These are phyloP conservation scores for Chaetomiaceae sp. DNA, from an alignment of 2,329 filamentous ascomycete species.

Conservation along the genomic window DNA sequence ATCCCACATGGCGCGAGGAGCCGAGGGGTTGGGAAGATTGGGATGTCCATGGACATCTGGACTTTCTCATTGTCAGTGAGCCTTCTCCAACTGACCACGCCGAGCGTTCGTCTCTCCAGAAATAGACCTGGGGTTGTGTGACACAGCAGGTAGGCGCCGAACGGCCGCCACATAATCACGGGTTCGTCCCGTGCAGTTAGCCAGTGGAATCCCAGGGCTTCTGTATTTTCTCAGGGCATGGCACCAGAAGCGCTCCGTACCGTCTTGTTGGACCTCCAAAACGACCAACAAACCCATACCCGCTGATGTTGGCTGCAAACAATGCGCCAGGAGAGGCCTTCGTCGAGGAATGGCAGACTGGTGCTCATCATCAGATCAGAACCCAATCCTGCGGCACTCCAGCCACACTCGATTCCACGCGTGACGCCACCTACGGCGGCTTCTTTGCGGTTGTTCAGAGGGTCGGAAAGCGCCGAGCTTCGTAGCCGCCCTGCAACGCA, in stretches of 20 bases:
- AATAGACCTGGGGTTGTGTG: constrained; percentile 3
- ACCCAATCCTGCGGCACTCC: not conserved
- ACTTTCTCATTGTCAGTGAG: too few relatives aligned
- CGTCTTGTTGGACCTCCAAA: too few relatives aligned
- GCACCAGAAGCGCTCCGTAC: too few relatives aligned
- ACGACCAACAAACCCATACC: too few relatives aligned
- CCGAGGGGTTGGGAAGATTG: constrained; percentile 12
- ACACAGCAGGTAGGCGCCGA: not conserved
- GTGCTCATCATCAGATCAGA: not conserved
- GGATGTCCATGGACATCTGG: not conserved
- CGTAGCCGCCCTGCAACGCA: constrained; percentile 41
- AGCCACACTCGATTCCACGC: not conserved
- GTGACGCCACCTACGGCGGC: not conserved
- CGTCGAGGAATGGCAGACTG: not conserved
- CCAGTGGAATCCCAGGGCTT: too few relatives aligned
- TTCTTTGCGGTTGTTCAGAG: not conserved
- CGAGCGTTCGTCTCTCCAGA: not conserved
- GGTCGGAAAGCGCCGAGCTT: not conserved
- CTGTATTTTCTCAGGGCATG: too few relatives aligned
- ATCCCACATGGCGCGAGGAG: constrained; percentile 13
- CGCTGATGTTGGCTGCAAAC: not conserved
- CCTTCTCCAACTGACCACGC: not conserved
- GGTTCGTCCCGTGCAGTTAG: not conserved
- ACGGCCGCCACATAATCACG: constrained; percentile 18
- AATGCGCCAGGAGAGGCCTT: not conserved